phyloP scores from a whole-genome alignment of 257 asterid species.

The Linaria vulgaris region DNA sequence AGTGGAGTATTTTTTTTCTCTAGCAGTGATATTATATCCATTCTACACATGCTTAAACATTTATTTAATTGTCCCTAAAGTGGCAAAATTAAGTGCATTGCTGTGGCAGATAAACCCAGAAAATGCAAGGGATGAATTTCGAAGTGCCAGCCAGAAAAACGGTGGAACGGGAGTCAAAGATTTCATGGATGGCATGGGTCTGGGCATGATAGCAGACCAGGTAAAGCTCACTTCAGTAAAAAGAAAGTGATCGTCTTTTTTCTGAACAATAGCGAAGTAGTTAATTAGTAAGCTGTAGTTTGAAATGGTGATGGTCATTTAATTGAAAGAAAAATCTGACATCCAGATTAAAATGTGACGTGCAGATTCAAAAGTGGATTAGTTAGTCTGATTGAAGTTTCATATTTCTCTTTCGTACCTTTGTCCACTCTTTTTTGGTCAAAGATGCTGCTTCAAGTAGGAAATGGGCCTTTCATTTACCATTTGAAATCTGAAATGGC shows the following conservation, averaged over 20 bases:
- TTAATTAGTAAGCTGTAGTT: not conserved
- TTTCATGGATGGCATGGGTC: slow-evolving; percentile 99
- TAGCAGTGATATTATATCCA: slow-evolving; percentile 13
- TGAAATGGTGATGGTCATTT: slow-evolving; percentile 1
- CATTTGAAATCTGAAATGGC: not conserved
- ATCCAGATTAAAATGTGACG: not conserved
- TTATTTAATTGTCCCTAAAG: slow-evolving; percentile 17
- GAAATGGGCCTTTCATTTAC: not conserved
- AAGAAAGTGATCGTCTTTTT: slow-evolving; percentile 15
- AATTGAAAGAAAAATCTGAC: not conserved
- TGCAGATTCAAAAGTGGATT: not conserved
- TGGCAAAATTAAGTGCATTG: slow-evolving; percentile 28
- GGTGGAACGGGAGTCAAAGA: slow-evolving; percentile 94
- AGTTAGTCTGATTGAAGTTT: not conserved
- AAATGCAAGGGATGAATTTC: slow-evolving; percentile 87
- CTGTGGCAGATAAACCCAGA: slow-evolving; percentile 88
- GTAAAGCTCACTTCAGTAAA: slow-evolving; percentile 35
- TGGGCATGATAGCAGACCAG: slow-evolving; percentile 92
- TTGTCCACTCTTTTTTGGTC: not conserved
- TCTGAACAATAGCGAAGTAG: no score
- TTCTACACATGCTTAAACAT: slow-evolving; percentile 17
- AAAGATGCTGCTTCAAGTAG: not conserved
- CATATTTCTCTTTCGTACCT: not conserved
- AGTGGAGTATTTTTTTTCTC: slow-evolving; percentile 27
- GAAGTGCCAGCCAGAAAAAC: slow-evolving; percentile 56